phyloP scores from a whole-genome alignment of 2,329 filamentous ascomycete species.

The Arthrobotrys conoides region DNA sequence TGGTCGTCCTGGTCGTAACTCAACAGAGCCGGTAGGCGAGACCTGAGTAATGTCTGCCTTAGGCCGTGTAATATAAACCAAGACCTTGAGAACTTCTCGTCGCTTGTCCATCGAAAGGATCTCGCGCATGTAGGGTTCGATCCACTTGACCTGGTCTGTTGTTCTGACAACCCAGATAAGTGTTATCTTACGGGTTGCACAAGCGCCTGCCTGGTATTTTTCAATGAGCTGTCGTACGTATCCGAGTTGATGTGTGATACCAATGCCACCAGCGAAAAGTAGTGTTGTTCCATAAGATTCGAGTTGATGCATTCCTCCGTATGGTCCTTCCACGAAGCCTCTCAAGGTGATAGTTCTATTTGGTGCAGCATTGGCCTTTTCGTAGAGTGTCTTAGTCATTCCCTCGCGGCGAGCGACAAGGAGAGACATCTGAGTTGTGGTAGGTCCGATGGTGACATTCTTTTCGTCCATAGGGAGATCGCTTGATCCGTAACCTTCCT shows the following conservation, averaged over 20 bases:
- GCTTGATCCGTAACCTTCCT: conserved; percentile 72
- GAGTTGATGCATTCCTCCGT: conserved; percentile 84
- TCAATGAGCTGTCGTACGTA: conserved; percentile 84
- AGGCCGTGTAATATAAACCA: conserved; percentile 91
- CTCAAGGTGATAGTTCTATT: conserved; percentile 65
- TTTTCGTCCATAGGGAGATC: conserved; percentile 67
- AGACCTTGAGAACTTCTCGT: conserved; percentile 84
- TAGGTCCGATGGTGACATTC: conserved; percentile 51
- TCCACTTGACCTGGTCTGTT: conserved; percentile 64
- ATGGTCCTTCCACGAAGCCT: conserved; percentile 84
- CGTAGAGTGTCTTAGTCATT: conserved; percentile 85
- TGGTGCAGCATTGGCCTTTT: conserved; percentile 74
- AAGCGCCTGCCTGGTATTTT: conserved; percentile 67
- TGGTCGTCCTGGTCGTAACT: conserved; percentile 91
- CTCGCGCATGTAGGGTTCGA: conserved; percentile 72
- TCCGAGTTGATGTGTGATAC: conserved; percentile 94
- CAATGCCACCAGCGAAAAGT: conserved; percentile 91
- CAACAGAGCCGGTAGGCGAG: conserved; percentile 82
- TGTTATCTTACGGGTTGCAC: conserved; percentile 55
- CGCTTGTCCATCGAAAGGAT: conserved; percentile 85
- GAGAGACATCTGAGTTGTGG: conserved; percentile 77
- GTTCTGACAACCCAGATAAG: conserved; percentile 59
- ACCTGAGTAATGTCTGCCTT: conserved; percentile 85
- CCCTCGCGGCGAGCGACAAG: conserved; percentile 80
- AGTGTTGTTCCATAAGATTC: conserved; percentile 93